A percentile compares a stretch with the other conserved stretches of the same genome.
Conservation (phyloP, 257 asterid species). For the Solanum phureja region DNA sequence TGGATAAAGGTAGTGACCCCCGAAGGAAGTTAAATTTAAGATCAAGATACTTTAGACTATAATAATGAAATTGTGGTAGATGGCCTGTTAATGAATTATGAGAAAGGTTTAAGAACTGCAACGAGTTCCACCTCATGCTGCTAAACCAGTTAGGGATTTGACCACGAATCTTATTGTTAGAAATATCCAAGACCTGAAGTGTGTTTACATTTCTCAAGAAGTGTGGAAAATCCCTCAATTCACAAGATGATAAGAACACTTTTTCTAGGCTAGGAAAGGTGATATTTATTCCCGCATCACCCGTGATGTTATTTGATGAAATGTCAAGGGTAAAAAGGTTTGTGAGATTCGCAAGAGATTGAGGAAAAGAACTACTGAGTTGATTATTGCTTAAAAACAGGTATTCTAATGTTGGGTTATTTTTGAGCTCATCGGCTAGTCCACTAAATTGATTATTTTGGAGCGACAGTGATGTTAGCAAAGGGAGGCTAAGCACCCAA, state of each 20-base stretch:
- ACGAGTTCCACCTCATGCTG: not conserved
- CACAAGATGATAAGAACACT: not conserved
- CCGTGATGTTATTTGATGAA: not conserved
- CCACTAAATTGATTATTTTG: too few relatives aligned
- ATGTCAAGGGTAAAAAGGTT: not conserved
- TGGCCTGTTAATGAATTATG: not conserved
- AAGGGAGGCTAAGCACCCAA: too few relatives aligned
- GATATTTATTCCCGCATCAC: not conserved
- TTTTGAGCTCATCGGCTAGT: not conserved
- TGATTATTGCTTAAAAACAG: not conserved
- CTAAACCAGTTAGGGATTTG: not conserved
- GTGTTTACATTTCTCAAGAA: not conserved
- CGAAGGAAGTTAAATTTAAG: not conserved
- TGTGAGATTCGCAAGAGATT: not conserved
- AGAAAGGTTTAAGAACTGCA: not conserved
- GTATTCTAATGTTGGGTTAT: not conserved
- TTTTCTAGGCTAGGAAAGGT: fast-evolving
- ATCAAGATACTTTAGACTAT: not conserved
- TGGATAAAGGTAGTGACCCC: not conserved
- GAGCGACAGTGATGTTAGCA: too few relatives aligned
- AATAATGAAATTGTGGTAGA: not conserved
- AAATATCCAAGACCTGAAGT: not conserved
- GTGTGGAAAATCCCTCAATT: not conserved
- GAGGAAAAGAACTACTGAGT: not conserved
- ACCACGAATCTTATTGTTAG: not conserved